Conservation (phyloP, 176 grass and related monocot species). For the Avena eriantha region DNA sequence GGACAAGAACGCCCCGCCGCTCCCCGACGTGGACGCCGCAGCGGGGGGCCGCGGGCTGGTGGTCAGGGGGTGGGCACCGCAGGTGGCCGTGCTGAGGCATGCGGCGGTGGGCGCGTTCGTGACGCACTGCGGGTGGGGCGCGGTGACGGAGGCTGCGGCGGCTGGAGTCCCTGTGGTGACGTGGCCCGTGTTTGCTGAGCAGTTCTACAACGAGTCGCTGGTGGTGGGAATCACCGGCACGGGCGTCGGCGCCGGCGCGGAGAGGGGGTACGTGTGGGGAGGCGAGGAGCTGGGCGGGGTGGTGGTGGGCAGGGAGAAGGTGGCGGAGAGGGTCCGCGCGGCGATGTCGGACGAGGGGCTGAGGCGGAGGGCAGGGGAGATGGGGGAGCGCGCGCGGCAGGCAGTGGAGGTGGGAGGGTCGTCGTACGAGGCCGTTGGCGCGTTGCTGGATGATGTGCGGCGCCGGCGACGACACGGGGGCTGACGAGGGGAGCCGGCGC, state of each 20-base stretch:
- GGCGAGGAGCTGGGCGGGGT: slow-evolving; percentile 56
- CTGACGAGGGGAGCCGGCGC: background rate
- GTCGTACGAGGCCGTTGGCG: slow-evolving; percentile 51
- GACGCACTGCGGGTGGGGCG: slow-evolving; percentile 75
- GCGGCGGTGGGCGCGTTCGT: slow-evolving; percentile 54
- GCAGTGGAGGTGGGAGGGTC: slow-evolving; percentile 50
- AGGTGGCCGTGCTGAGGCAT: slow-evolving; percentile 66
- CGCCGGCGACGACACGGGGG: slow-evolving; percentile 15
- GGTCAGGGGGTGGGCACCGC: slow-evolving; percentile 68
- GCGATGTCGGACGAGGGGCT: slow-evolving; percentile 31
- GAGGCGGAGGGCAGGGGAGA: slow-evolving; percentile 39
- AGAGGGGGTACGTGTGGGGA: slow-evolving; percentile 69
- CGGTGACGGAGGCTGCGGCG: slow-evolving; percentile 60
- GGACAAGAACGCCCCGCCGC: slow-evolving; percentile 20
- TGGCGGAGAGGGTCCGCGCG: slow-evolving; percentile 53
- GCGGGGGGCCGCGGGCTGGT: slow-evolving; percentile 40
- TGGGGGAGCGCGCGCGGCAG: slow-evolving; percentile 35
- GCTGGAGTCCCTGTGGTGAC: slow-evolving; percentile 49
- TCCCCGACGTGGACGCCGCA: slow-evolving; percentile 20
- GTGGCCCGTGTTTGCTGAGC: slow-evolving; percentile 67
- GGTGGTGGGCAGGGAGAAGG: slow-evolving; percentile 47
- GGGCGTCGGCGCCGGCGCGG: slow-evolving; percentile 44
- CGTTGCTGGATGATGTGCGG: slow-evolving; percentile 54
- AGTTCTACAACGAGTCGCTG: slow-evolving; percentile 82
- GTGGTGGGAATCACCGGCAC: slow-evolving; percentile 50